Evolutionary conservation across 2,329 filamentous ascomycete genomes (phyloP), one percentile per base, ranked within the genome.

Genomic region (Aureobasidium subglaciale): DNA sequence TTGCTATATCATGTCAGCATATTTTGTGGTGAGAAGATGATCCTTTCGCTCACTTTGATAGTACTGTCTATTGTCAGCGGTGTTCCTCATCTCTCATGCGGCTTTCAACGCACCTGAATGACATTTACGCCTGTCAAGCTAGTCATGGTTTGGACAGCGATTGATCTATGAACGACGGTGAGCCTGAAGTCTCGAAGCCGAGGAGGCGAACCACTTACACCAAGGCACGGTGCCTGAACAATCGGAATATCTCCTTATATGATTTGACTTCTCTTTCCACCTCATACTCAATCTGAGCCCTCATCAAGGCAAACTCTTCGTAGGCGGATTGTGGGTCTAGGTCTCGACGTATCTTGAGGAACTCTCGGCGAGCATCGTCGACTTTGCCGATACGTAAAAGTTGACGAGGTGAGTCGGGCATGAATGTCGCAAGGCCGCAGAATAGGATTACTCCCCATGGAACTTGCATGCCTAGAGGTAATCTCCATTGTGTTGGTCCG

Each of bases 81-180:
- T 2, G 9, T 10, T 4, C 16, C 1, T 9, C 4, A 5, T 10
- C 10, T 40, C 63, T 60, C 32, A 62, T 64, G 50, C 64, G 65
- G 9, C 2, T 10, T 10, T 22, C 0, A 40, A 16, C 53, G 16
- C 32, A 55, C 53, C 42, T 76, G 78, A 34, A 82, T 81, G 1
- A 81, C 79, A 61, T 82, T 82, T 34, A 81, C 76, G 10, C 79
- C 79, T 1, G 79, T 82, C 35, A 81, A 62, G 59, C 72, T 75
- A 0, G 79, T 82, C 75, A 82, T 79, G 2, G 78, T 80, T 65
- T 82, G 79, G 2, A 81, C 79, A 2, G 75, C 75, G 61, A 82
- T 77, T 1, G 75, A 76, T 18, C 46, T 57, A 25, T 7, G 3
- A 15, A 8, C 6, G n/a, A 3, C 15, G 5, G 16, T 40, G 11